Base-by-base conservation (phyloP, 331 rosid genomes). In the Ulmus americana region DNA sequence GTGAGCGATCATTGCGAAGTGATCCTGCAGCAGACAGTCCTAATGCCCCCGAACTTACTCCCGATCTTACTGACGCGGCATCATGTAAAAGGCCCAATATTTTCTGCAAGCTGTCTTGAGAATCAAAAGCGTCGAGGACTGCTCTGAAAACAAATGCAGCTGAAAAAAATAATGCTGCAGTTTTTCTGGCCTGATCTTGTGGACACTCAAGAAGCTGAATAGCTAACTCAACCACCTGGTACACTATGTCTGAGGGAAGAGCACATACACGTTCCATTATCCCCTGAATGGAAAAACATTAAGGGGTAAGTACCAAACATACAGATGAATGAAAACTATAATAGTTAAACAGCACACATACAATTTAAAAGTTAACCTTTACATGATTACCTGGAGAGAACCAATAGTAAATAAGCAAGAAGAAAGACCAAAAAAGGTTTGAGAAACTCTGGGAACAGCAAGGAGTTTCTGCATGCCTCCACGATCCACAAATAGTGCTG, bases 61-160 rank as follows among this genome's bases (percentile, higher is more conserved):
- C 99, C 5, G 99, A 89, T 65, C 99, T 85, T 58, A 94, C 95
- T 0, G 81, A 78, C 13, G 95, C 97, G 58, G 95, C 96, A 66
- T 87, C 99, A 73, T 84, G 84, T 59, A 94, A 77, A 71, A 84
- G 88, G 61, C 84, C 88, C 35, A 94, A 85, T 71, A 90, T 65
- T 76, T 87, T 90, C 60, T 85, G 95, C 59, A 94, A 80, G 56
- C 99, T 95, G 71, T 87, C 95, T 67, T 87, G 96, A 45, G 88
- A 79, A 74, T 94, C 99, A 79, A 94, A 94, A 59, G 96, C 97
- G 73, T 94, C 99, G 72, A 94, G 79, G 67, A 94, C 92, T 38
- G 99, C 97, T 77, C 96, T 84, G 73, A 94, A 94, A 63, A 94
- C 96, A 90, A 94, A 94, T 67, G 99, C 91, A 60, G 96, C 92